Evolutionary conservation across 2,329 filamentous ascomycete species (phyloP), one percentile per base, ranked within the genome.

Genomic region (Fusarium chuoi): DNA sequence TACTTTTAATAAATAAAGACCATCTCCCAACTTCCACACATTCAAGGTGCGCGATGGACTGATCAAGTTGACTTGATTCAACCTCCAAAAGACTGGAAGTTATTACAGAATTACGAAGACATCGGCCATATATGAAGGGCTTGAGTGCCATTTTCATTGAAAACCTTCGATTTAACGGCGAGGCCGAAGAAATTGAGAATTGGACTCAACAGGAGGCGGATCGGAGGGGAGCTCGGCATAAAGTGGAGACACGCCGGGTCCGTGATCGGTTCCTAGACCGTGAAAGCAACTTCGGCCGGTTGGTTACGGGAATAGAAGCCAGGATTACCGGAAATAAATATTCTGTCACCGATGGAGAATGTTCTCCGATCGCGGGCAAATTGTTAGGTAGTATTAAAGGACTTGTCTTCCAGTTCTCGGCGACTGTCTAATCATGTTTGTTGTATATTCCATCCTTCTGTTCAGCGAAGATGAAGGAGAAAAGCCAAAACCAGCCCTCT

Each of bases 351-450:
- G 20, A 75, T 63, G 49, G 62, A 60, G 33, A 68, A 41, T 59
- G 48, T 62, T 48, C 59, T 75, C 74, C 68, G 75, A 78, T 76
- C 75, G 75, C 76, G 71, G 72, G 59, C 60, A 67, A 58, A 58
- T 59, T 51, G 15, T 62, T 28, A 45, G 46, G 59, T 60, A 30
- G 63, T 65, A 63, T 55, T 70, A 69, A 75, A 78, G 62, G 65
- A 46, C 35, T 56, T 69, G 35, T 36, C 54, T 46, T 46, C 66
- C 65, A 51, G 54, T 60, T 52, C 41, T 48, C 61, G 26, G 33
- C 39, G 41, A 62, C 38, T 57, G 45, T 65, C 44, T 39, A 38
- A 61, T 55, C 46, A 63, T 75, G 56, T 49, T 41, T 55, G 33
- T 30, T 41, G 24, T 42, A 45, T 56, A 42, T 44, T 58, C 28